Conservation (phyloP, 140 eudicot species). For the Senecio squalidus region DNA sequence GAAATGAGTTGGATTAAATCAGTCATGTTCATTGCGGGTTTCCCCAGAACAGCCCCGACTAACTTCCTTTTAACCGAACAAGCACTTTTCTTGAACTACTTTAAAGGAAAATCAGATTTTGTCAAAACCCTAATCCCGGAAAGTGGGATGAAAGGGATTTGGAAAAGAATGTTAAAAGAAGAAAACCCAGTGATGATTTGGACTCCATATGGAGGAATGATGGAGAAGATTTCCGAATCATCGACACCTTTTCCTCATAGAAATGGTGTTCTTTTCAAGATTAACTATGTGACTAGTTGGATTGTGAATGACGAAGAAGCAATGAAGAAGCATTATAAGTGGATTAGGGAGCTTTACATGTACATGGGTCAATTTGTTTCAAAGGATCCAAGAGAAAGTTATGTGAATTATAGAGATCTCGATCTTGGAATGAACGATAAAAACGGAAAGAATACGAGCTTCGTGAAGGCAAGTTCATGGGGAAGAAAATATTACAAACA, state of each 20-base stretch:
- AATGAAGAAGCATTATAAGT: constrained; percentile 15
- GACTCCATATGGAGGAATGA: constrained; percentile 33
- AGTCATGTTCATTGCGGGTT: constrained; percentile 27
- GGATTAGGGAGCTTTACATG: constrained; percentile 17
- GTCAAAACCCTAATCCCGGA: constrained; percentile 29
- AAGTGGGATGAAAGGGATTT: constrained; percentile 30
- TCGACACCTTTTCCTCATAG: constrained; percentile 25
- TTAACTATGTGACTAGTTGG: constrained; percentile 20
- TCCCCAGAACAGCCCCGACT: constrained; percentile 20
- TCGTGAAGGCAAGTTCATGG: constrained; percentile 29
- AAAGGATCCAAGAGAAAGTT: constrained; percentile 27
- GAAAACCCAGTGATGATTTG: constrained; percentile 16
- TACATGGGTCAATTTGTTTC: constrained; percentile 32
- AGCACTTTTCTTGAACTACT: constrained; percentile 23
- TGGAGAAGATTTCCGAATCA: constrained; percentile 18
- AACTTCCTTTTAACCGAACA: constrained; percentile 23
- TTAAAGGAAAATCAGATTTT: constrained; percentile 45
- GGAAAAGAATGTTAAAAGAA: constrained; percentile 17
- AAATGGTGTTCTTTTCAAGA: constrained; percentile 17
- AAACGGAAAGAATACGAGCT: constrained; percentile 22
- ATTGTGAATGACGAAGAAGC: neutral
- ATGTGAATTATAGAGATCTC: constrained; percentile 38
- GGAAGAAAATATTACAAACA: constrained; percentile 28
- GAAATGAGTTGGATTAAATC: constrained; percentile 28
- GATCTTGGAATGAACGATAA: constrained; percentile 32